phyloP scores from a whole-genome alignment of 768 basidiomycete species.

The Amanita pallidorosea region DNA sequence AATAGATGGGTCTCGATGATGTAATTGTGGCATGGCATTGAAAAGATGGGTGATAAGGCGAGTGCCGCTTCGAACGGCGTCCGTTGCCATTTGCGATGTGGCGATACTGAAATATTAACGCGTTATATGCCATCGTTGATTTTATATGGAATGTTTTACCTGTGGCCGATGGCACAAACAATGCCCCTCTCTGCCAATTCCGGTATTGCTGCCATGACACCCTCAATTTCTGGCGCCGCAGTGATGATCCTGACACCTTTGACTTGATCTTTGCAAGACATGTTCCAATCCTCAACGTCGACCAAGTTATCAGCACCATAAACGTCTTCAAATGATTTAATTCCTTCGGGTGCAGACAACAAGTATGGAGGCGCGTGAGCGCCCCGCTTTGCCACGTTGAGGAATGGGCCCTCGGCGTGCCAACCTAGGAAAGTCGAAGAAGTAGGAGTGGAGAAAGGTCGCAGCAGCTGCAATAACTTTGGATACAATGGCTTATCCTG shows the following conservation, averaged over 20 bases:
- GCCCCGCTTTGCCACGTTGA: slow-evolving; percentile 73
- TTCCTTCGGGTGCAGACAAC: slow-evolving; percentile 48
- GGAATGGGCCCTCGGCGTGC: slow-evolving; percentile 89
- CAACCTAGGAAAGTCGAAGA: slow-evolving; percentile 78
- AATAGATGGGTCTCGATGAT: slow-evolving; percentile 87
- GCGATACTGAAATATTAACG: slow-evolving; percentile 42
- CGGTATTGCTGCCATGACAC: slow-evolving; percentile 62
- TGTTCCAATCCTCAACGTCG: slow-evolving; percentile 58
- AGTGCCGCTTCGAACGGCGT: slow-evolving; percentile 63
- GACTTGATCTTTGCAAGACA: slow-evolving; percentile 32
- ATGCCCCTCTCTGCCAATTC: slow-evolving; percentile 56
- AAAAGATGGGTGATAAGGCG: slow-evolving; percentile 87
- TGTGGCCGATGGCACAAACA: slow-evolving; percentile 83
- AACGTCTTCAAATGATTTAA: slow-evolving; percentile 58
- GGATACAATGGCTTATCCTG: slow-evolving; percentile 71
- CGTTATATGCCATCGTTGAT: slow-evolving; percentile 2
- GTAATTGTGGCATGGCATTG: slow-evolving; percentile 87
- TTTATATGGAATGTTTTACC: slow-evolving; percentile 26
- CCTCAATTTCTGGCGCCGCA: slow-evolving; percentile 77
- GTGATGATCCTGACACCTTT: slow-evolving; percentile 73
- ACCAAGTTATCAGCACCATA: slow-evolving; percentile 61
- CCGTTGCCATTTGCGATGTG: slow-evolving; percentile 58
- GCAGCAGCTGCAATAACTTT: slow-evolving; percentile 54
- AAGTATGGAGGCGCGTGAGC: slow-evolving; percentile 69
- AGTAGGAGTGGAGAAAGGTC: slow-evolving; percentile 48